Percentiles rank a stretch among this genome's conserved stretches.
Conservation (phyloP, 2,329 filamentous ascomycete genomes). For the Colletotrichum sp. region DNA sequence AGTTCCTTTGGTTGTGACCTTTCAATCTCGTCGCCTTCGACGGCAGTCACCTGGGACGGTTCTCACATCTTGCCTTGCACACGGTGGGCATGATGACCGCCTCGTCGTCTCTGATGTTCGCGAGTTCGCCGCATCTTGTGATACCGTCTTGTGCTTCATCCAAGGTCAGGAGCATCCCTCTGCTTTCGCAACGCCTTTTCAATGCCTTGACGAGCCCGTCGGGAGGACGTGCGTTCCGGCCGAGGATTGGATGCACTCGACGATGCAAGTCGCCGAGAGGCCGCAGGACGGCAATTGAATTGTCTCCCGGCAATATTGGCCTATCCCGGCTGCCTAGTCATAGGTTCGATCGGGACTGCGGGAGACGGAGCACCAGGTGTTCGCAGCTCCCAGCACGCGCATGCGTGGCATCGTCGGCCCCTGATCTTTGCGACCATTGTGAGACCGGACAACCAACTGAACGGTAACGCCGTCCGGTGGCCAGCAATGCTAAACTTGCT, state of each 20-base stretch:
- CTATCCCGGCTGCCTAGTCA: conserved; percentile 66
- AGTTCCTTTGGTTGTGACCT: conserved; percentile 51
- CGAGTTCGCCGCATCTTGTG: conserved; percentile 61
- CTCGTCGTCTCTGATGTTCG: conserved; percentile 58
- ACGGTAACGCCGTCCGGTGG: conserved; percentile 64
- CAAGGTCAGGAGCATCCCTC: conserved; percentile 65
- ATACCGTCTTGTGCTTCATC: conserved; percentile 68
- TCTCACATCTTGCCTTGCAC: conserved; percentile 63
- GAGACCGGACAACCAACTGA: conserved; percentile 58
- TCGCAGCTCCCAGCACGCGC: conserved; percentile 62
- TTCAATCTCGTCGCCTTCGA: conserved; percentile 60
- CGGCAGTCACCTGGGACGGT: conserved; percentile 63
- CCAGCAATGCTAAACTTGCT: conserved; percentile 70
- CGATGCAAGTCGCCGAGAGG: conserved; percentile 66
- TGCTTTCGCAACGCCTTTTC: conserved; percentile 56
- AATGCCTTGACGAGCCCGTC: conserved; percentile 59
- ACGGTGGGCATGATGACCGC: conserved; percentile 65
- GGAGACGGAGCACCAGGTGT: conserved; percentile 66
- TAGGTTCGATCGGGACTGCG: conserved; percentile 62
- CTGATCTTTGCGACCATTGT: conserved; percentile 55
- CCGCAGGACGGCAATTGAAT: conserved; percentile 65
- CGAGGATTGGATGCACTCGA: conserved; percentile 65
- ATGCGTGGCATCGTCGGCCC: conserved; percentile 60
- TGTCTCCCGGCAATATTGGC: conserved; percentile 61
- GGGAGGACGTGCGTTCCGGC: conserved; percentile 67